phyloP scores from a whole-genome alignment of 140 eudicot species.

The Oenanthe javanica region DNA sequence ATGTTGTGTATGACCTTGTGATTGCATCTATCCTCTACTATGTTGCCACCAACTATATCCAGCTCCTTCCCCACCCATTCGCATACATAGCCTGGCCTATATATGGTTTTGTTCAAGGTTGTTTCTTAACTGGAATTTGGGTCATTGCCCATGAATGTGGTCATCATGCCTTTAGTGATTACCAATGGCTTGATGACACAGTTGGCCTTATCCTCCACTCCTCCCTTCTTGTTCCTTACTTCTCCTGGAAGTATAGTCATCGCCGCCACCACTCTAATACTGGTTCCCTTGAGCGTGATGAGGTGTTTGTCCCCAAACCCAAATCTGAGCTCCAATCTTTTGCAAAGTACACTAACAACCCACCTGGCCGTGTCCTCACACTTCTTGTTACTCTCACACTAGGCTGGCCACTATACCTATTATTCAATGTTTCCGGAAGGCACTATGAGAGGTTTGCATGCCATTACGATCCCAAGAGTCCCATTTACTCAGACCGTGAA shows the following conservation, averaged over 20 bases:
- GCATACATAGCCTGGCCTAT: conserved; percentile 53
- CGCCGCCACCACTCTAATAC: conserved; percentile 88
- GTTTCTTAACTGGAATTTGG: conserved; percentile 69
- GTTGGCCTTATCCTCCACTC: conserved; percentile 76
- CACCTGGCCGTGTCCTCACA: conserved; percentile 53
- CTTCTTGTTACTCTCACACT: conserved; percentile 54
- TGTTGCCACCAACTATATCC: conserved; percentile 47
- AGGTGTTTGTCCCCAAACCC: conserved; percentile 65
- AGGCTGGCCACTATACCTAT: conserved; percentile 73
- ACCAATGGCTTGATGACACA: conserved; percentile 76
- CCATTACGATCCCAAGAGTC: conserved; percentile 70
- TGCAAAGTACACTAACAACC: conserved; percentile 57
- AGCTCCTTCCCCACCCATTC: conserved; percentile 41
- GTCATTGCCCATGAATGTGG: conserved; percentile 89
- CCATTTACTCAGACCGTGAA: conserved; percentile 67
- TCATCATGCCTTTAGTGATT: conserved; percentile 74
- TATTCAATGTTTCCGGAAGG: conserved; percentile 65
- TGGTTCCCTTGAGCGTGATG: conserved; percentile 75
- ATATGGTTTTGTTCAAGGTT: conserved; percentile 61
- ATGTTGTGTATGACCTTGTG: conserved; percentile 51
- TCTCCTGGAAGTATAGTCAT: conserved; percentile 81
- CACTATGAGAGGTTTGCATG: conserved; percentile 67
- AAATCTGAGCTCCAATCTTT: conserved; percentile 35
- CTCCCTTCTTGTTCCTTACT: conserved; percentile 61
- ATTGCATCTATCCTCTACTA: conserved; percentile 43